These are phyloP conservation scores for Fusarium chuoi DNA, from an alignment of 2,329 filamentous ascomycete species.

Conservation along the genomic window DNA sequence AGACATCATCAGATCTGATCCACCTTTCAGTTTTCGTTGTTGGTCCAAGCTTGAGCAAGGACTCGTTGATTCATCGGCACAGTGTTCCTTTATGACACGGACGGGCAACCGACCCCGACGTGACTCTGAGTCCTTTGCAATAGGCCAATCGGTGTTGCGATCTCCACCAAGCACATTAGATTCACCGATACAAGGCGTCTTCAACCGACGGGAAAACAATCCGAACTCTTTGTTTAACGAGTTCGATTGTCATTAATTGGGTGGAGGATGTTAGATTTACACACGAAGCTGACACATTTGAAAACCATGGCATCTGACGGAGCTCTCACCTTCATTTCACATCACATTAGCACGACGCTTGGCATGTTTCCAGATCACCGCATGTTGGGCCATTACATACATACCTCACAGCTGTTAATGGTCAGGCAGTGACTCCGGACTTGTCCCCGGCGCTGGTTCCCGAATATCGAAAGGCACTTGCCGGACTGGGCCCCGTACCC, in stretches of 20 bases:
- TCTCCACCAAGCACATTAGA: slow-evolving; percentile 10
- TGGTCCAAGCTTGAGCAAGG: slow-evolving; percentile 17
- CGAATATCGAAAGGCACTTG: slow-evolving; percentile 6
- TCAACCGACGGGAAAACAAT: slow-evolving; percentile 21
- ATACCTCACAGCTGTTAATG: neutral
- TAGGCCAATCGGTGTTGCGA: slow-evolving; percentile 10
- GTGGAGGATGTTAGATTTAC: neutral
- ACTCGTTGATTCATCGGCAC: slow-evolving; percentile 19
- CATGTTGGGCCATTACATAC: neutral
- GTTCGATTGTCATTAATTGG: neutral
- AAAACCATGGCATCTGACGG: neutral
- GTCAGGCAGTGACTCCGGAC: slow-evolving; percentile 12
- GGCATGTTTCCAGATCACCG: neutral
- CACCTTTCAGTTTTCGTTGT: slow-evolving; percentile 15
- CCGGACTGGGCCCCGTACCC: slow-evolving; percentile 2
- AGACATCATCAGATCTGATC: slow-evolving; percentile 37
- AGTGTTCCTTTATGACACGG: slow-evolving; percentile 10
- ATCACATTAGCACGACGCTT: neutral
- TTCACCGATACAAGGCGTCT: slow-evolving; percentile 35
- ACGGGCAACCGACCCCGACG: slow-evolving; percentile 12
- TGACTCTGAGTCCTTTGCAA: neutral
- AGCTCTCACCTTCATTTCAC: neutral
- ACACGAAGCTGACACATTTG: neutral
- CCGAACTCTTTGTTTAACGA: neutral
- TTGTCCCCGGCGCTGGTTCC: slow-evolving; percentile 10